Percentiles rank a stretch among this genome's conserved stretches.
Evolutionary conservation across 169 alveolate species (phyloP).

Genomic region (Babesia sp.): DNA sequence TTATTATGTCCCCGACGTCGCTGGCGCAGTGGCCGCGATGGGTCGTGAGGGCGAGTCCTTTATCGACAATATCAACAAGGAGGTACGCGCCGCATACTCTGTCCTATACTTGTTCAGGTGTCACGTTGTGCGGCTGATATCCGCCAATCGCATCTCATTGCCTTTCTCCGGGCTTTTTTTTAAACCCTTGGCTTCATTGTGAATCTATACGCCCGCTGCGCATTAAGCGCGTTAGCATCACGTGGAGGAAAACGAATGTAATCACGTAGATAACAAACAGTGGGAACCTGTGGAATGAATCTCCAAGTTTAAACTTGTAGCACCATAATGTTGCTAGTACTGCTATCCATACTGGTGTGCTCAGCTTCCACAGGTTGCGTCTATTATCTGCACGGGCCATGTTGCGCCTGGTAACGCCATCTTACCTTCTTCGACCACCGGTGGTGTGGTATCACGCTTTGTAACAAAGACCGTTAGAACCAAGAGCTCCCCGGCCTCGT

Average conservation of each 20-base stretch:
- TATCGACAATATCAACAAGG: conserved; percentile 30
- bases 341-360: conserved; percentile 53
- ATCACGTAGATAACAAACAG: conserved; percentile 44
- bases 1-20: conserved; percentile 51
- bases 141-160: neutral
- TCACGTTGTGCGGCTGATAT: conserved; percentile 23
- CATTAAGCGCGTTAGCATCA: conserved; percentile 34
- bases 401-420: neutral
- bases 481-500: conserved; percentile 30
- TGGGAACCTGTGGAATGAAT: conserved; percentile 47
- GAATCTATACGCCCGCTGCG: conserved; percentile 4
- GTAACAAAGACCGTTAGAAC: conserved; percentile 58
- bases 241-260: conserved; percentile 40
- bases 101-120: conserved; percentile 5
- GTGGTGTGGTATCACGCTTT: conserved; percentile 29
- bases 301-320: conserved; percentile 55
- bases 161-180: conserved; percentile 12
- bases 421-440: neutral
- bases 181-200: neutral
- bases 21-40: conserved; percentile 35
- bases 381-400: neutral
- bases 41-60: conserved; percentile 25
- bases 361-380: conserved; percentile 48
- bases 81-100: neutral
- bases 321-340: conserved; percentile 61